phyloP scores from a whole-genome alignment of 2,329 filamentous ascomycete genomes.

The Endothia cerciana region DNA sequence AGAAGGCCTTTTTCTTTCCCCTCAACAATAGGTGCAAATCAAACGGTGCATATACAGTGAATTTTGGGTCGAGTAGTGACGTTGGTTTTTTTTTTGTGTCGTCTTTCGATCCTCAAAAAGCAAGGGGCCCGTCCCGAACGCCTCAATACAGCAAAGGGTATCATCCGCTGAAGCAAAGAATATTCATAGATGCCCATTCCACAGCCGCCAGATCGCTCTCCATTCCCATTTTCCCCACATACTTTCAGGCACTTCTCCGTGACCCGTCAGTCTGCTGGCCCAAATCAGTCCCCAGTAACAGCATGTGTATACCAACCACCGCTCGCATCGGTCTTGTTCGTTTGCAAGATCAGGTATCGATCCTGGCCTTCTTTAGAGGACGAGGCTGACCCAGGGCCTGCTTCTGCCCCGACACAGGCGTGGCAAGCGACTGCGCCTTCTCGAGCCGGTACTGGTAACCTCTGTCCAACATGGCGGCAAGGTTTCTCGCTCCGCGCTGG shows the following conservation, averaged over 20 bases:
- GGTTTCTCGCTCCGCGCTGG: constrained; percentile 24
- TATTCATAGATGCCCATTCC: background rate
- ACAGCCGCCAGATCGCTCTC: background rate
- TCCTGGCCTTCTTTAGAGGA: constrained; percentile 13
- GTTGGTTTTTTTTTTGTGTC: background rate
- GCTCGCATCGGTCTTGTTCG: background rate
- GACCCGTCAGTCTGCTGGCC: background rate
- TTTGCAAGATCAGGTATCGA: background rate
- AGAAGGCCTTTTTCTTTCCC: constrained; percentile 12
- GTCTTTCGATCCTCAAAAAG: background rate
- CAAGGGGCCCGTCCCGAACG: background rate
- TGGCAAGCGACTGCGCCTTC: constrained; percentile 26
- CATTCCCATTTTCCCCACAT: background rate
- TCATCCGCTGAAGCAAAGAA: constrained; percentile 15
- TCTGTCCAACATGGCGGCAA: constrained; percentile 30
- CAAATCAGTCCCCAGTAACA: background rate
- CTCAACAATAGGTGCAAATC: constrained; percentile 8
- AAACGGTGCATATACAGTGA: background rate
- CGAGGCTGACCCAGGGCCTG: background rate
- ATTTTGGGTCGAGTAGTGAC: background rate
- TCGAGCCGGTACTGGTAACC: constrained; percentile 31
- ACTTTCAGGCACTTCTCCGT: background rate
- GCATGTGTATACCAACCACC: constrained; percentile 6
- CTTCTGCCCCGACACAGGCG: constrained; percentile 6
- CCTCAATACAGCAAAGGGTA: constrained; percentile 23